Evolutionary conservation across 2,329 filamentous ascomycete species (phyloP).

Genomic region (Trichoderma sp.): DNA sequence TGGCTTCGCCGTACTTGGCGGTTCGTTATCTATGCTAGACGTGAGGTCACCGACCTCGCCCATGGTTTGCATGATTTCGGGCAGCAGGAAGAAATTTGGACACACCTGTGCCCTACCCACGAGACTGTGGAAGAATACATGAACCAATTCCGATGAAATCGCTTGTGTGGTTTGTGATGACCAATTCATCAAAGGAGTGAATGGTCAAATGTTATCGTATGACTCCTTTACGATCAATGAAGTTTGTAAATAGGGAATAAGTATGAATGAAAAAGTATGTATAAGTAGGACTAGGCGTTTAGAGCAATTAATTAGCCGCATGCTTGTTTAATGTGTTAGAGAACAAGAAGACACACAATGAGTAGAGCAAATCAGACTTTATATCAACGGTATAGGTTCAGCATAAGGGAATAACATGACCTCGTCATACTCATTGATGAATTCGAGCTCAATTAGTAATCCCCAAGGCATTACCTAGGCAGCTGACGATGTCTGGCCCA

Average conservation of each 20-base stretch:
- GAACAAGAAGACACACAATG: not conserved
- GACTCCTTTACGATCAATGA: not conserved
- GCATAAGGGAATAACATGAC: not conserved
- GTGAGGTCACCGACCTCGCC: conserved; percentile 18
- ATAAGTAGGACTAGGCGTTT: not conserved
- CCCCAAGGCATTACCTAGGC: not conserved
- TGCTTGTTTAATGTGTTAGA: not conserved
- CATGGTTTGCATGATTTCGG: conserved; percentile 24
- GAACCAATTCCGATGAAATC: conserved; percentile 5
- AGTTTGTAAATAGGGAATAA: not conserved
- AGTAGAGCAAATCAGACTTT: not conserved
- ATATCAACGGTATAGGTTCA: not conserved
- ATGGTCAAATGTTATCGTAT: not conserved
- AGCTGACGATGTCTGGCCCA: not conserved
- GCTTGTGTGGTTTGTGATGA: not conserved
- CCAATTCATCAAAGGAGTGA: not conserved
- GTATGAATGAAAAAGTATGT: not conserved
- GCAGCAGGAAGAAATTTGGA: conserved; percentile 27
- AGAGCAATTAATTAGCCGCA: not conserved
- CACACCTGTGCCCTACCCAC: conserved; percentile 23
- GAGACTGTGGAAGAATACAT: conserved; percentile 8
- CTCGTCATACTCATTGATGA: not conserved
- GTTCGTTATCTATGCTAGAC: conserved; percentile 7
- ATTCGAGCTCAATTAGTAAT: not conserved
- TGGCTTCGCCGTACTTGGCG: conserved; percentile 39